Conservation (phyloP, 345 rosid genomes). For the Pistacia integerrima region DNA sequence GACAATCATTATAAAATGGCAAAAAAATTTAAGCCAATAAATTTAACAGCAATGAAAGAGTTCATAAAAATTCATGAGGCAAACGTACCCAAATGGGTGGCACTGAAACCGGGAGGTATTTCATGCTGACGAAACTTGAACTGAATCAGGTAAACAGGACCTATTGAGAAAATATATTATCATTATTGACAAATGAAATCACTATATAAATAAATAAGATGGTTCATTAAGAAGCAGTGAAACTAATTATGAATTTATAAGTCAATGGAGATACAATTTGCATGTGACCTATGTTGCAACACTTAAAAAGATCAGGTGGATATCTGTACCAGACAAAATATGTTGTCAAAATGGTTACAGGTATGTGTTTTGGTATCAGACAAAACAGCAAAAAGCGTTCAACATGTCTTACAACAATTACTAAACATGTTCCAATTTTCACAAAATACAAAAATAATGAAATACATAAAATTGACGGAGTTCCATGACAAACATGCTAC, state of each 20-base stretch:
- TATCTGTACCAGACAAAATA: background rate
- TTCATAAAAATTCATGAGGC: background rate
- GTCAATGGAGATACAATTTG: background rate
- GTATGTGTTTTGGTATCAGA: background rate
- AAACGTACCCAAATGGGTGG: slow-evolving; percentile 71
- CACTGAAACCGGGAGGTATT: slow-evolving; percentile 85
- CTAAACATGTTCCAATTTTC: background rate
- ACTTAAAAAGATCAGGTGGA: background rate
- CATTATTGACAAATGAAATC: background rate
- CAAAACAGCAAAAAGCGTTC: background rate
- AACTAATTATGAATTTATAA: background rate
- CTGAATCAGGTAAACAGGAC: slow-evolving; percentile 83
- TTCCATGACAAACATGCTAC: background rate
- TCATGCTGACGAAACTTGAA: slow-evolving; percentile 93
- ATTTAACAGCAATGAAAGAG: background rate
- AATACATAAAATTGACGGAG: background rate
- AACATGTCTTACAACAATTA: background rate
- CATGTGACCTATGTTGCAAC: slow-evolving; percentile 1
- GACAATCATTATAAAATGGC: too few relatives aligned
- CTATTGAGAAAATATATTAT: slow-evolving; percentile 35
- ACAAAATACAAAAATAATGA: background rate
- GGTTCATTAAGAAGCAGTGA: background rate
- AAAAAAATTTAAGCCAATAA: too few relatives aligned
- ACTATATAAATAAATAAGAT: slow-evolving; percentile 3
- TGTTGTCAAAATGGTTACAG: background rate